These are phyloP conservation scores for Mycosarcoma maydis DNA, from an alignment of 1,284 basidiomycete species.

Conservation along the genomic window DNA sequence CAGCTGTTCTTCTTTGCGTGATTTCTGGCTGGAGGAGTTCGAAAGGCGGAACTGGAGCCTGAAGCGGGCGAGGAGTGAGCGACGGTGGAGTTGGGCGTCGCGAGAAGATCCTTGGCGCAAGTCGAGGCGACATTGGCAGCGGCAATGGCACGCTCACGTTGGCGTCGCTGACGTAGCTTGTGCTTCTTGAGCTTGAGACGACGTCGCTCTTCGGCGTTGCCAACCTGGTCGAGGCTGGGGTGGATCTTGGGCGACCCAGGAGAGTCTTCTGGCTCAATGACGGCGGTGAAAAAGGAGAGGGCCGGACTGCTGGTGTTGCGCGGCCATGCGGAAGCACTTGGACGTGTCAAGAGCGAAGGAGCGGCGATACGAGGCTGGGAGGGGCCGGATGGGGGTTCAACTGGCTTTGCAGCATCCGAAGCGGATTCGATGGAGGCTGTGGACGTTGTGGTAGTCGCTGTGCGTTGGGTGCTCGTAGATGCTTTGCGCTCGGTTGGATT, in stretches of 20 bases:
- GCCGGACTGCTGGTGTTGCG: conserved; percentile 47
- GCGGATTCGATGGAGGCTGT: background rate
- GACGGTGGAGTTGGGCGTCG: conserved; percentile 28
- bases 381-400: conserved; percentile 10
- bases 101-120: conserved; percentile 17
- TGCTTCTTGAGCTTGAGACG: conserved; percentile 52
- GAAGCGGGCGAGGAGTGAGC: conserved; percentile 32
- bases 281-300: conserved; percentile 54
- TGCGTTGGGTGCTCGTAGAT: conserved; percentile 2
- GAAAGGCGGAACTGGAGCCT: conserved; percentile 23
- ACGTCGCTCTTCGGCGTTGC: conserved; percentile 52
- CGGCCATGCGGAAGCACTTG: conserved; percentile 24
- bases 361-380: conserved; percentile 24
- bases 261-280: conserved; percentile 35
- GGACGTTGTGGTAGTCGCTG: conserved; percentile 1
- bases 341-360: conserved; percentile 22
- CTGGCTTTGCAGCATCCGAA: conserved; percentile 2
- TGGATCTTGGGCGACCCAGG: conserved; percentile 31
- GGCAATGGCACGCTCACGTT: conserved; percentile 25
- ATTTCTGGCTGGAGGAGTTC: conserved; percentile 27
- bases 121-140: conserved; percentile 9
- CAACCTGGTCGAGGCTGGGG: conserved; percentile 53
- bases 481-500: conserved; percentile 8
- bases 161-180: conserved; percentile 36
- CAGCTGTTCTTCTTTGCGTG: conserved; percentile 24